phyloP scores from a whole-genome alignment of 441 rosid genomes.

The Adansonia gregorii region DNA sequence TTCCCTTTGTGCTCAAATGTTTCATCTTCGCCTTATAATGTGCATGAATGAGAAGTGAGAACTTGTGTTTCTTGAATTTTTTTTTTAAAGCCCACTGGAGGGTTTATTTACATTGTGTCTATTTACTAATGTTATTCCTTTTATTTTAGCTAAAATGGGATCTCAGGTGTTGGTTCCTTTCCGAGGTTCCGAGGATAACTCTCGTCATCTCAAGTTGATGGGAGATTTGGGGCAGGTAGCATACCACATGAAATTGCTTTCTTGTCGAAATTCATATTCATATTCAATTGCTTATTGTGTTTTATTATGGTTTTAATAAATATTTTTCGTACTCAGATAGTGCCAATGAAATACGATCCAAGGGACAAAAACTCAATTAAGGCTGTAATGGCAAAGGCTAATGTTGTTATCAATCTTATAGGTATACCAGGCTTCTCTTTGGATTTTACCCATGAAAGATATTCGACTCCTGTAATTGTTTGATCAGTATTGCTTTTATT shows the following conservation, averaged over 20 bases:
- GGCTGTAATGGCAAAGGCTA: conserved; percentile 99
- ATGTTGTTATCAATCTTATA: conserved; percentile 93
- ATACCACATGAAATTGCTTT: conserved; percentile 14
- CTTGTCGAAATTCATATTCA: neutral
- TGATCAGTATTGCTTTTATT: conserved; percentile 19
- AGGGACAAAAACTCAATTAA: conserved; percentile 90
- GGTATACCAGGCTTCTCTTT: conserved; percentile 47
- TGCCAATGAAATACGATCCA: conserved; percentile 89
- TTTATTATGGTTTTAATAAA: conserved; percentile 7
- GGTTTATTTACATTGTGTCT: neutral
- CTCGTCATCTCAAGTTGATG: conserved; percentile 97
- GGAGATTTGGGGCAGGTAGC: conserved; percentile 98
- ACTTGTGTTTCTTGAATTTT: neutral
- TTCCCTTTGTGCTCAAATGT: neutral
- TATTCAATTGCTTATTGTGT: neutral
- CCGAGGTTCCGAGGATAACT: conserved; percentile 90
- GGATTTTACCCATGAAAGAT: conserved; percentile 4
- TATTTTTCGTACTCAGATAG: conserved; percentile 63
- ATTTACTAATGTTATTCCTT: neutral
- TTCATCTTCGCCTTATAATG: conserved; percentile 3
- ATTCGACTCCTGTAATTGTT: conserved; percentile 16
- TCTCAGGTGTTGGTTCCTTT: conserved; percentile 98
- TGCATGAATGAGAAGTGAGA: neutral
- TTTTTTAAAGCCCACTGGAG: neutral
- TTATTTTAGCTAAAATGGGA: conserved; percentile 87